A percentile compares a stretch with the other conserved stretches of the same genome.
These are phyloP conservation scores for Gossypium mustelinum DNA, from an alignment of 345 rosid genomes.

Conservation along the genomic window DNA sequence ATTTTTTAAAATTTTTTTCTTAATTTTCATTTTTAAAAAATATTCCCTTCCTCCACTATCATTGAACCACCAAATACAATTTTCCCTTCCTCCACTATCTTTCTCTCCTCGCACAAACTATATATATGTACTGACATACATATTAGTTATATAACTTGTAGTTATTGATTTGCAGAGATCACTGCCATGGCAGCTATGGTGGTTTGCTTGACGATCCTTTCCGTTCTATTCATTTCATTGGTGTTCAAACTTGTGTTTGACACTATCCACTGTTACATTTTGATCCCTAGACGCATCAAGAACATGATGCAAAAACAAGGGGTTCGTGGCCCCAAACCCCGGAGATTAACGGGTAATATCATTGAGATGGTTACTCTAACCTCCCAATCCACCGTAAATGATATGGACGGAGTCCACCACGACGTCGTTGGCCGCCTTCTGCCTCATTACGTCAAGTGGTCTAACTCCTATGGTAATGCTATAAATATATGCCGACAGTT, in stretches of 20 bases:
- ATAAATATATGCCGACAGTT: background rate
- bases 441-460: conserved; percentile 89
- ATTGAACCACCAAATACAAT: background rate
- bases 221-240: conserved; percentile 29
- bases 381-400: conserved; percentile 53
- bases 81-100: background rate
- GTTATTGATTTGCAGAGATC: background rate
- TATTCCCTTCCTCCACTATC: too few species aligned
- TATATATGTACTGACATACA: background rate
- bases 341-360: conserved; percentile 75
- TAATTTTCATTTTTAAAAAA: background rate
- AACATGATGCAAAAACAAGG: conserved; percentile 80
- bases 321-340: conserved; percentile 79
- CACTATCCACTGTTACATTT: conserved; percentile 55
- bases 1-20: background rate
- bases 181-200: conserved; percentile 18
- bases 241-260: conserved; percentile 42
- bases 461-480: conserved; percentile 60
- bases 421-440: conserved; percentile 71
- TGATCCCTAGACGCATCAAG: conserved; percentile 78
- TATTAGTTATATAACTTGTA: background rate
- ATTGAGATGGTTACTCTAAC: conserved; percentile 51
- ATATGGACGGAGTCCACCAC: conserved; percentile 57
- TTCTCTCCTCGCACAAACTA: background rate
- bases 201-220: conserved; percentile 17